Percentiles rank a stretch among this genome's conserved stretches.
Conservation (phyloP, 2,329 filamentous ascomycete genomes). For the Hypoxylon sp. region DNA sequence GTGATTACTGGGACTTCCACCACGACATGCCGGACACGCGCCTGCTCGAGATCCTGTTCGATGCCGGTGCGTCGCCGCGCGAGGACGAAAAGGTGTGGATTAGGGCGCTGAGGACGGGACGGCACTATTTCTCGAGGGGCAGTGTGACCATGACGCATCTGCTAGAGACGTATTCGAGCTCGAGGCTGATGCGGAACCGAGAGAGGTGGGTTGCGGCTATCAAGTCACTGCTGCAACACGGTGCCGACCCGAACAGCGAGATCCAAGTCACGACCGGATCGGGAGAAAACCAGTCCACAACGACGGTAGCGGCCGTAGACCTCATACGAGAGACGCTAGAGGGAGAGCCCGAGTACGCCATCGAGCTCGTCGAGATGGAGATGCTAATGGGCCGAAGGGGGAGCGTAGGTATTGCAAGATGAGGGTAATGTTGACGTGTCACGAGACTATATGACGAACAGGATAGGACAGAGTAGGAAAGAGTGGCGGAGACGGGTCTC, state of each 20-base stretch:
- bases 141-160: constrained; percentile 54
- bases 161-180: constrained; percentile 52
- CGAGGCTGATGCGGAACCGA: constrained; percentile 52
- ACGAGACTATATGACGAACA: constrained; percentile 15
- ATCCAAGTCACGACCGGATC: constrained; percentile 48
- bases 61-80: constrained; percentile 49
- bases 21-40: constrained; percentile 55
- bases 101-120: constrained; percentile 51
- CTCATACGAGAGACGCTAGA: constrained; percentile 53
- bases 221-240: constrained; percentile 52
- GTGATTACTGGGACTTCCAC: constrained; percentile 55
- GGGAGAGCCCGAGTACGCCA: constrained; percentile 54
- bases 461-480: constrained; percentile 1
- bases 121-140: constrained; percentile 53
- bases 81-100: constrained; percentile 49
- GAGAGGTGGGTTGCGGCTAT: constrained; percentile 53
- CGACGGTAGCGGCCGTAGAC: constrained; percentile 50
- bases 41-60: constrained; percentile 51
- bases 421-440: constrained; percentile 27
- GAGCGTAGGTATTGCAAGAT: constrained; percentile 51
- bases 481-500: not conserved
- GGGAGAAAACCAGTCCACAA: constrained; percentile 48
- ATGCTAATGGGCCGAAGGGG: constrained; percentile 51
- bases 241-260: constrained; percentile 52
- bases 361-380: constrained; percentile 53